These are phyloP conservation scores for Ogataea zsoltii DNA, from an alignment of 805 yeast species.

Conservation along the genomic window DNA sequence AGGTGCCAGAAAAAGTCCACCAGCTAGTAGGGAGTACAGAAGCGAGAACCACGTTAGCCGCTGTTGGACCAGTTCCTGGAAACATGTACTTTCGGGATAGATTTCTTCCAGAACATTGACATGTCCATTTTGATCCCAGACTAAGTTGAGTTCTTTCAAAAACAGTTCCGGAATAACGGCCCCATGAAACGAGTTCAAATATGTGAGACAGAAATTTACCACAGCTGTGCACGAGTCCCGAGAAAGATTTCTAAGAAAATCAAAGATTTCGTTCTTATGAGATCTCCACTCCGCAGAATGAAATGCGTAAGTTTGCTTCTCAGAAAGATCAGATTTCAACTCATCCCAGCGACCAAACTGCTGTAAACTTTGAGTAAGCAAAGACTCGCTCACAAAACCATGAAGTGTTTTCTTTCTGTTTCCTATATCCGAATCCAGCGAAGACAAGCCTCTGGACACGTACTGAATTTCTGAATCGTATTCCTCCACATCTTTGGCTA, in stretches of 20 bases:
- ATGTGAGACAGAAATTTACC: neutral
- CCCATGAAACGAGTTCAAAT: conserved; percentile 2
- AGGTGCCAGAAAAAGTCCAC: neutral
- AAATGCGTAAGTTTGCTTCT: neutral
- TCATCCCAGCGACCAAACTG: neutral
- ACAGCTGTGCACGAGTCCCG: neutral
- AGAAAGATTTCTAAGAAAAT: neutral
- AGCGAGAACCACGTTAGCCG: conserved; percentile 1
- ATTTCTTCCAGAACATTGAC: neutral
- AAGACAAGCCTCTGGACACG: conserved; percentile 1
- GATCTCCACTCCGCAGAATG: neutral
- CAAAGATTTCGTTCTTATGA: neutral
- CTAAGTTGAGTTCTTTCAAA: neutral
- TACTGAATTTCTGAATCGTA: conserved; percentile 6
- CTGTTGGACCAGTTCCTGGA: neutral
- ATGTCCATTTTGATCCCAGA: neutral
- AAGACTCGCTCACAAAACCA: neutral
- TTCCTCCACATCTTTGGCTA: neutral
- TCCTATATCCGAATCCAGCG: neutral
- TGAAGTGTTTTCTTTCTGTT: neutral
- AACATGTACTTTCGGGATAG: neutral
- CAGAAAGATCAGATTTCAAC: neutral
- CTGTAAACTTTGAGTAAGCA: neutral
- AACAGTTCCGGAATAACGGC: conserved; percentile 1
- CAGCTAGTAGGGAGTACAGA: conserved; percentile 1